Evolutionary conservation across 2,329 filamentous ascomycete genomes (phyloP).

Genomic region (Cadophora sp.): DNA sequence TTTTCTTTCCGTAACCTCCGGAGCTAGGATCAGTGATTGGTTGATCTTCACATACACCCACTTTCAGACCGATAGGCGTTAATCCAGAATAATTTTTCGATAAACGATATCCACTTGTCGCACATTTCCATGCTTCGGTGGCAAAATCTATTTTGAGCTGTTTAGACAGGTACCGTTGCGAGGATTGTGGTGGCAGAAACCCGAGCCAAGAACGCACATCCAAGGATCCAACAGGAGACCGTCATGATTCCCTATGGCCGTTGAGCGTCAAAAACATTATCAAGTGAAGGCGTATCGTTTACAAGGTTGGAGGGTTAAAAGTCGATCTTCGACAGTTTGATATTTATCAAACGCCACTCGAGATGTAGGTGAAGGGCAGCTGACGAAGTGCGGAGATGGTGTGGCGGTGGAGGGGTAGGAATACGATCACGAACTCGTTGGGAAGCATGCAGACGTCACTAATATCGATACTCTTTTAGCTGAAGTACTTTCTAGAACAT

Average conservation of each 20-base stretch:
- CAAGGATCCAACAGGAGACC: neutral
- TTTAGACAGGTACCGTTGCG: constrained; percentile 22
- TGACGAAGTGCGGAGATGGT: no score
- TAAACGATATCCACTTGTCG: constrained; percentile 6
- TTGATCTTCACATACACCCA: neutral
- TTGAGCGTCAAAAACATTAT: no score
- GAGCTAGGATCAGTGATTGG: neutral
- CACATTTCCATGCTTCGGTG: neutral
- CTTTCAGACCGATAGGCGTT: neutral
- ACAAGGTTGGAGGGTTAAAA: no score
- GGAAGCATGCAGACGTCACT: neutral
- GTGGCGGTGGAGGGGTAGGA: neutral
- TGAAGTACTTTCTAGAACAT: neutral
- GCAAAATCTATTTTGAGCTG: constrained; percentile 26
- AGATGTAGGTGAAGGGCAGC: no score
- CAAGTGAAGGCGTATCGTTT: no score
- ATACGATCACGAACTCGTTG: neutral
- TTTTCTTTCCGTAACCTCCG: neutral
- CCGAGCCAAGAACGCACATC: neutral
- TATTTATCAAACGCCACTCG: neutral
- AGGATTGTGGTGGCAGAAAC: neutral
- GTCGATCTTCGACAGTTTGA: neutral
- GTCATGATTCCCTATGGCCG: constrained; percentile 1
- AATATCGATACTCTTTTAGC: neutral
- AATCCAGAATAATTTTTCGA: neutral